Evolutionary conservation across 1,284 basidiomycete genomes (phyloP), one percentile per base, ranked within the genome.

Genomic region (Puccinia hordei): DNA sequence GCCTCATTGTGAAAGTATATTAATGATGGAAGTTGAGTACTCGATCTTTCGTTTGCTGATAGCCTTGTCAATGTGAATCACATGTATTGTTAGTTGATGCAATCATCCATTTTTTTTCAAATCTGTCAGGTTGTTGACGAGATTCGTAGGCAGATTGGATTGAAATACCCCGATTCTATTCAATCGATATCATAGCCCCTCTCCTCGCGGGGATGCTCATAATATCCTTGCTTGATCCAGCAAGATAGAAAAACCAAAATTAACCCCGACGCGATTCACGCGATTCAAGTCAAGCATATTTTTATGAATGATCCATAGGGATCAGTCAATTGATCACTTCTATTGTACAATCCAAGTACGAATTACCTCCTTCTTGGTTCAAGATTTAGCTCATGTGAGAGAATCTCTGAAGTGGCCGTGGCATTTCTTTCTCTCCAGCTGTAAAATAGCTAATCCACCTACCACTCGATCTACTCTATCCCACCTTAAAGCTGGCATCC

Each of bases 1-100:
- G 77, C 57, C 77, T 46, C 77, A 79, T 73, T 1, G 6, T 8
- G 77, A 79, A 61, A 72, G 61, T 15, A 79, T 79, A 44, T 79
- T 79, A 24, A 79, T 79, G 77, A 79, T 79, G 77, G 41, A 79
- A 41, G 77, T 79, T 57, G 49, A 57, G 49, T 68, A 19, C n/a
- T 55, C n/a, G 2, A n/a, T 38, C n/a, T 5, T 30, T 71, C 12
- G 22, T 15, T 33, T 71, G 17, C 68, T 53, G 8, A n/a, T 44
- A 44, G 38, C 38, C 4, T 41, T 6, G 12, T 30, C 15, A 49
- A n/a, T 24, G 15, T 75, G n/a, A 5, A 61, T 55, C n/a, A n/a
- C n/a, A n/a, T 8, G 46, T 49, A 17, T 49, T 13, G 46, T 19
- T 49, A 19, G 46, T 19, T 65, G 22, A 51, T 33, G 44, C 22